A percentile compares a stretch with the other conserved stretches of the same genome.
phyloP scores from a whole-genome alignment of 441 rosid genomes.

The California macrophylla region DNA sequence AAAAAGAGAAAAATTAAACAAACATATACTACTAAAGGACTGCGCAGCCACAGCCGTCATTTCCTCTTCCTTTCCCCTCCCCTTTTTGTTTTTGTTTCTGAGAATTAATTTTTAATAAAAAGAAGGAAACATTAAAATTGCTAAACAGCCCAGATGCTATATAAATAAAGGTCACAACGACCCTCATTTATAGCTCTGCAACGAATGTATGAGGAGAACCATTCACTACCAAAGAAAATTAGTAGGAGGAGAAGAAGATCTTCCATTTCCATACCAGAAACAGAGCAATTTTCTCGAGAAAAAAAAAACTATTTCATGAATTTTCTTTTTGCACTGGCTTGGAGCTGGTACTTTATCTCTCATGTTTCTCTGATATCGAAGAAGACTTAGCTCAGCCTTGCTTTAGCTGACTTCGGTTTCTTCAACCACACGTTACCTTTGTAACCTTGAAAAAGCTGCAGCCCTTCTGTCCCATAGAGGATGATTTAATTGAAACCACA shows the following conservation, averaged over 20 bases:
- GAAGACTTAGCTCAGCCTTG: not conserved
- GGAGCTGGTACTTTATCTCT: too few relatives aligned
- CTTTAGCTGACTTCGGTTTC: not conserved
- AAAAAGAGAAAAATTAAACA: not conserved
- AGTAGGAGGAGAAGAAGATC: not conserved
- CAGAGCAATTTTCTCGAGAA: not conserved
- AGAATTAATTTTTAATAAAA: too few relatives aligned
- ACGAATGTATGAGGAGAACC: too few relatives aligned
- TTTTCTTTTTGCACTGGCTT: too few relatives aligned
- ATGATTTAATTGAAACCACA: too few relatives aligned
- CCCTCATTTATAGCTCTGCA: not conserved
- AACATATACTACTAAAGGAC: not conserved
- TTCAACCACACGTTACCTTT: not conserved
- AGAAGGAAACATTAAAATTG: too few relatives aligned
- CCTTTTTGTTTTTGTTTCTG: not conserved
- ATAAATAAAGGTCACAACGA: not conserved
- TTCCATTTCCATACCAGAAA: not conserved
- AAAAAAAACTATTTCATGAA: too few relatives aligned
- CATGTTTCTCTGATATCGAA: not conserved
- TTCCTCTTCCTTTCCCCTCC: not conserved
- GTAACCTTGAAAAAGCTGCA: not conserved
- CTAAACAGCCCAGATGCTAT: not conserved
- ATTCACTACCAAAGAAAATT: too few relatives aligned
- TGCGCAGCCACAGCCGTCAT: not conserved
- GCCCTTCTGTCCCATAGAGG: not conserved